These are phyloP conservation scores for Saprolegnia parasitica DNA, from an alignment of 352 stramenopile species.

Conservation along the genomic window DNA sequence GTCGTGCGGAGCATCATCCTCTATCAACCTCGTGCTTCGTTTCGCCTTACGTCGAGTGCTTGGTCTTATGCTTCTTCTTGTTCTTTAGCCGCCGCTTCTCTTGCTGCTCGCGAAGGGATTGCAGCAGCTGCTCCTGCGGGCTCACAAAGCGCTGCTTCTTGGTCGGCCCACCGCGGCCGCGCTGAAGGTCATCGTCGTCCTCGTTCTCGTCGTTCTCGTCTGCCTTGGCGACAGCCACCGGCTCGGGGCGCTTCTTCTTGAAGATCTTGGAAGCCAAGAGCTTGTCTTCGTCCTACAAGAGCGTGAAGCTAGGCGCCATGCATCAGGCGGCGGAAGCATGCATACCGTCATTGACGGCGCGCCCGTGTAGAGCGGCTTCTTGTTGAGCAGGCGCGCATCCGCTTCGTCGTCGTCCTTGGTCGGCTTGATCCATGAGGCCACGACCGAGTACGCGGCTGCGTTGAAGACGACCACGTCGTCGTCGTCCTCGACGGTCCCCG, in stretches of 20 bases:
- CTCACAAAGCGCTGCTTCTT: conserved; percentile 21
- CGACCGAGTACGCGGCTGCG: conserved; percentile 22
- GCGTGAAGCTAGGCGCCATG: too few relatives aligned
- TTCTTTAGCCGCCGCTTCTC: conserved; percentile 24
- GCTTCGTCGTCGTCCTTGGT: conserved; percentile 15
- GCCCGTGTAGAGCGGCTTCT: conserved; percentile 26
- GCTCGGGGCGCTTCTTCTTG: conserved; percentile 21
- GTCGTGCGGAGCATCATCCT: too few relatives aligned
- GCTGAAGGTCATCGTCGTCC: not conserved
- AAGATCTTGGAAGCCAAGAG: conserved; percentile 28
- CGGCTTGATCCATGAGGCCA: conserved; percentile 22
- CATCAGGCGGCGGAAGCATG: not conserved
- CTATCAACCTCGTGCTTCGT: too few relatives aligned
- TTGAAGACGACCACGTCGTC: conserved; percentile 28
- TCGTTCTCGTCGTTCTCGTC: conserved; percentile 14
- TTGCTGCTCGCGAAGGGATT: conserved; percentile 23
- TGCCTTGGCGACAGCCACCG: not conserved
- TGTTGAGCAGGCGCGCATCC: not conserved
- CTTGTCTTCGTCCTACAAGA: conserved; percentile 27
- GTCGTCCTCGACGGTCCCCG: conserved; percentile 7
- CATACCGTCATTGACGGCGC: not conserved
- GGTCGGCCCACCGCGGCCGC: not conserved
- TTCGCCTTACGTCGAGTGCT: too few relatives aligned
- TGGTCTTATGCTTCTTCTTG: conserved; percentile 26
- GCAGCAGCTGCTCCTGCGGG: conserved; percentile 15